Conservation (phyloP, 2,329 filamentous ascomycete genomes). For the Clarireedia sp. region DNA sequence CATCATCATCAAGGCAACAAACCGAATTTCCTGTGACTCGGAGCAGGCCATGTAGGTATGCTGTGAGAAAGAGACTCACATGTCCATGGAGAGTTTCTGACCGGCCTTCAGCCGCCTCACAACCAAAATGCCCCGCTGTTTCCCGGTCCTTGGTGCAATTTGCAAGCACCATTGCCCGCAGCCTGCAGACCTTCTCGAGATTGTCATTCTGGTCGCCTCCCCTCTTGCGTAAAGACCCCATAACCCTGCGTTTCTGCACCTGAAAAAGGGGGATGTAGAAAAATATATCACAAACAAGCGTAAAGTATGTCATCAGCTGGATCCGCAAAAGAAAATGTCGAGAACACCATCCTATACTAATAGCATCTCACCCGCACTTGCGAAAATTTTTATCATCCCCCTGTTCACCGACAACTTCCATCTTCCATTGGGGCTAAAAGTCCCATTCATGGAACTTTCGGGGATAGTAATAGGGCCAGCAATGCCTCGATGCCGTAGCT, state of each 20-base stretch:
- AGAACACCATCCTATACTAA: neutral
- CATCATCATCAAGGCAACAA: no score
- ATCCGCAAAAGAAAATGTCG: neutral
- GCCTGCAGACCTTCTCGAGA: no score
- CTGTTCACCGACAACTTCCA: conserved; percentile 5
- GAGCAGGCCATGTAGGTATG: no score
- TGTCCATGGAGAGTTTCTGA: no score
- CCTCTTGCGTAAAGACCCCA: neutral
- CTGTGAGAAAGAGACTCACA: no score
- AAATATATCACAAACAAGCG: neutral
- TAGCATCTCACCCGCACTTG: neutral
- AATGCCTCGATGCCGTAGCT: neutral
- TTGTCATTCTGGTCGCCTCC: neutral
- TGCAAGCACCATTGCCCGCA: neutral
- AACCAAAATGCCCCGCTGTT: no score
- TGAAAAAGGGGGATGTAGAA: neutral
- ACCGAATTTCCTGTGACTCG: no score
- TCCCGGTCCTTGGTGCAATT: neutral
- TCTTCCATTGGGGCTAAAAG: neutral
- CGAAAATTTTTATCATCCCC: neutral
- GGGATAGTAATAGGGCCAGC: neutral
- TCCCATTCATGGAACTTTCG: neutral
- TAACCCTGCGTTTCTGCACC: neutral
- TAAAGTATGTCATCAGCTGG: neutral
- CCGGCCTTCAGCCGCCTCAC: no score